phyloP scores from a whole-genome alignment of 78 protist genomes.

The Protostelium mycophagum region DNA sequence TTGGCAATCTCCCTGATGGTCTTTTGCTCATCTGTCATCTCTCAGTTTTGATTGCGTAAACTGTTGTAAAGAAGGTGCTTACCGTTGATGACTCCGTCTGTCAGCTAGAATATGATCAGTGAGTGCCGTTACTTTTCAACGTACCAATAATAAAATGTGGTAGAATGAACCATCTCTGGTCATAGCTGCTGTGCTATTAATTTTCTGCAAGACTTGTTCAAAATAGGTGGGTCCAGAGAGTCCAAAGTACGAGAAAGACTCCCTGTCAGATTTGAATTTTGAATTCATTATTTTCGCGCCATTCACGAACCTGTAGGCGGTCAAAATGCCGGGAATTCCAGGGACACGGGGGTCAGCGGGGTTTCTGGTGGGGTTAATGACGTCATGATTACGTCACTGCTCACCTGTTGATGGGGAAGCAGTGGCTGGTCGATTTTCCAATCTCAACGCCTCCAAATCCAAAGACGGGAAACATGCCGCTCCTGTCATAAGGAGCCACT shows the following conservation, averaged over 20 bases:
- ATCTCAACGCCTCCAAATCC: slow-evolving; percentile 80
- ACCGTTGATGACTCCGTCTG: slow-evolving; percentile 78
- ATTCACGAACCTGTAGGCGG: not conserved
- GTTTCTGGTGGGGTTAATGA: too few relatives aligned
- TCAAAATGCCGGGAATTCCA: not conserved
- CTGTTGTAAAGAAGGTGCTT: slow-evolving; percentile 45
- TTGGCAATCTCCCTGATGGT: slow-evolving; percentile 13
- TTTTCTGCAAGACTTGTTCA: slow-evolving; percentile 24
- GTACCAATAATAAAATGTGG: slow-evolving; percentile 49
- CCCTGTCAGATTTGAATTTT: slow-evolving; percentile 2
- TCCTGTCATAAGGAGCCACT: not conserved
- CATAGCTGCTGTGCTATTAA: not conserved
- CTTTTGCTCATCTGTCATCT: not conserved
- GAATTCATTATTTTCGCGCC: too few relatives aligned
- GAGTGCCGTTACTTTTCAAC: too few relatives aligned
- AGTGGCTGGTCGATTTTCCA: slow-evolving; percentile 13
- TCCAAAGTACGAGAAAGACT: not conserved
- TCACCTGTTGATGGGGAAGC: slow-evolving; percentile 61
- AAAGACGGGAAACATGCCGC: slow-evolving; percentile 56
- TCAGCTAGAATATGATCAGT: slow-evolving; percentile 10
- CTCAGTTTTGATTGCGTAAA: not conserved
- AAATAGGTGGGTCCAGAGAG: slow-evolving; percentile 59
- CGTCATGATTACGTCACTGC: too few relatives aligned
- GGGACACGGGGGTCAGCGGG: not conserved
- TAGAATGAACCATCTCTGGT: not conserved